A percentile compares a stretch with the other conserved stretches of the same genome.
These are phyloP conservation scores for Stropharia rugosoannulata DNA, from an alignment of 768 basidiomycete species.

Conservation along the genomic window DNA sequence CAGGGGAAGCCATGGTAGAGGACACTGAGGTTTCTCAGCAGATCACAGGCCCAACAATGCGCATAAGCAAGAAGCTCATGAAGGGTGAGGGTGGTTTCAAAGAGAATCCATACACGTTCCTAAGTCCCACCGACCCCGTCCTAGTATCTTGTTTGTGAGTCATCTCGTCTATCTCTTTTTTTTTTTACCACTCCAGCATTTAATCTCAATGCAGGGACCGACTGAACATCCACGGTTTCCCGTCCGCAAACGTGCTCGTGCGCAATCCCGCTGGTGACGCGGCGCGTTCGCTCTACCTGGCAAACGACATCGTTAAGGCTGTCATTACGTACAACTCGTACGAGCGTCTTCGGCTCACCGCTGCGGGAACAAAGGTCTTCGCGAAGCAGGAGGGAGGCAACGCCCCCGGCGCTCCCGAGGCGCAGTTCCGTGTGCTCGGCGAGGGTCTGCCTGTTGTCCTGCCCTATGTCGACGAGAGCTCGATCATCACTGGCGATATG, in stretches of 20 bases:
- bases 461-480: slow-evolving; percentile 70
- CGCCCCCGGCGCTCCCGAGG: slow-evolving; percentile 35
- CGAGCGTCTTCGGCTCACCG: slow-evolving; percentile 79
- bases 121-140: slow-evolving; percentile 68
- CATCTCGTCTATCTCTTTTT: neutral
- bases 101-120: slow-evolving; percentile 89
- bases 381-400: slow-evolving; percentile 70
- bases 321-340: slow-evolving; percentile 83
- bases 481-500: slow-evolving; percentile 60
- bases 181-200: neutral
- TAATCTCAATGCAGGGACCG: slow-evolving; percentile 48
- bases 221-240: slow-evolving; percentile 73
- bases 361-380: slow-evolving; percentile 93
- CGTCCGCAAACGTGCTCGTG: slow-evolving; percentile 75
- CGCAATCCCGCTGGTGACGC: slow-evolving; percentile 77
- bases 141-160: slow-evolving; percentile 74
- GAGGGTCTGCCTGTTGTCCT: slow-evolving; percentile 85
- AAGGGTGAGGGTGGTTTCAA: slow-evolving; percentile 55
- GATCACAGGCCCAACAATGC: slow-evolving; percentile 13
- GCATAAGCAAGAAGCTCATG: slow-evolving; percentile 18
- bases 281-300: slow-evolving; percentile 83
- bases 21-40: neutral
- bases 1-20: neutral
- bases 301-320: slow-evolving; percentile 81
- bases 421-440: slow-evolving; percentile 74